Evolutionary conservation across 805 yeast species (phyloP).

Genomic region (Ogataea salicorniae): DNA sequence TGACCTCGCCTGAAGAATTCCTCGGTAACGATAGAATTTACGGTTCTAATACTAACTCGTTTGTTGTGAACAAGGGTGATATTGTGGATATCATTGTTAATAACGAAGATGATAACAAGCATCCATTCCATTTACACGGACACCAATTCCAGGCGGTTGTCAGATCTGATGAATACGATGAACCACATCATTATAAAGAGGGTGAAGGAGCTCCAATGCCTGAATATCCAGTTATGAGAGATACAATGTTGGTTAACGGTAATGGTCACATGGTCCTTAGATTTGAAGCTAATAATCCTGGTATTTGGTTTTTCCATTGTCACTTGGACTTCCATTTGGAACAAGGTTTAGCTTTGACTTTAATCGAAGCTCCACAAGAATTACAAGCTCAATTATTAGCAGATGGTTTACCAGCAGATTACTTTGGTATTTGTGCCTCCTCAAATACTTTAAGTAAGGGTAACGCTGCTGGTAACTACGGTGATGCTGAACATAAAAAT

Average conservation of each 20-base stretch:
- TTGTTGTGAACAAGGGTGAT: slow-evolving; percentile 54
- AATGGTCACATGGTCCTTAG: slow-evolving; percentile 66
- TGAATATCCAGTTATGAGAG: slow-evolving; percentile 60
- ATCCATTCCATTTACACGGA: slow-evolving; percentile 97
- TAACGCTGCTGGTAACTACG: slow-evolving; percentile 65
- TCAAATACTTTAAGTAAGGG: slow-evolving; percentile 47
- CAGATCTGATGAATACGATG: slow-evolving; percentile 55
- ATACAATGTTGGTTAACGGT: slow-evolving; percentile 62
- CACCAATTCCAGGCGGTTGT: slow-evolving; percentile 77
- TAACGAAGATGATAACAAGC: slow-evolving; percentile 82
- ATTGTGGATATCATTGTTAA: slow-evolving; percentile 72
- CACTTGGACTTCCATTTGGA: slow-evolving; percentile 83
- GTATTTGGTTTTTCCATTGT: slow-evolving; percentile 93
- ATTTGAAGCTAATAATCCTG: slow-evolving; percentile 82
- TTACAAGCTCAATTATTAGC: slow-evolving; percentile 36
- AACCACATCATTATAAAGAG: slow-evolving; percentile 48
- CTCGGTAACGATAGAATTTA: slow-evolving; percentile 60
- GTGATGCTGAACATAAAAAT: slow-evolving; percentile 1
- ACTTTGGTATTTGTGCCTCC: slow-evolving; percentile 42
- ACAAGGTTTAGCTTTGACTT: slow-evolving; percentile 71
- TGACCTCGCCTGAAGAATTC: slow-evolving; percentile 49
- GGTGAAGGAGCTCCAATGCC: slow-evolving; percentile 41
- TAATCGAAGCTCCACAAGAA: slow-evolving; percentile 64
- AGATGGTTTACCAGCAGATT: slow-evolving; percentile 39
- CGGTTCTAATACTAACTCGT: slow-evolving; percentile 65